phyloP scores from a whole-genome alignment of 805 yeast species.

The Candida boidinii region DNA sequence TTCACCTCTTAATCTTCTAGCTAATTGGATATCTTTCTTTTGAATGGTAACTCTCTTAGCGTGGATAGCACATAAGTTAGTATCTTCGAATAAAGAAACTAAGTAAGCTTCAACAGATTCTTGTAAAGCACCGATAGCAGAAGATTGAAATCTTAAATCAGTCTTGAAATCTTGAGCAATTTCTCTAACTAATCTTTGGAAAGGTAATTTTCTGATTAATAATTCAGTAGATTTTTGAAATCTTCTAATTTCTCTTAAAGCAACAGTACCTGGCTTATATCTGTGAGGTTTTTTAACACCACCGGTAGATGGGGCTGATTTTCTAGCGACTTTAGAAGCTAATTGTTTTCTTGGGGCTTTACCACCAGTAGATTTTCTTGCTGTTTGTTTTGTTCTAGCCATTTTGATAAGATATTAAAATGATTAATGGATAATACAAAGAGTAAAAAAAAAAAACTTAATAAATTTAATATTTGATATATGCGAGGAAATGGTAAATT shows the following conservation, averaged over 20 bases:
- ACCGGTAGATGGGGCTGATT: constrained; percentile 85
- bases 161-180: constrained; percentile 92
- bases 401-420: constrained; percentile 27
- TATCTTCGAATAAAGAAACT: constrained; percentile 93
- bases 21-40: constrained; percentile 96
- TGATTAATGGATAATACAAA: background rate
- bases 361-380: constrained; percentile 94
- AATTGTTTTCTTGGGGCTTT: constrained; percentile 92
- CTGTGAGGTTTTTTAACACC: constrained; percentile 95
- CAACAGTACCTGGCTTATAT: constrained; percentile 96
- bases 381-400: constrained; percentile 94
- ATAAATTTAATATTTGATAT: background rate
- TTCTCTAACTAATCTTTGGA: constrained; percentile 95
- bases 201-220: constrained; percentile 91
- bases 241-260: constrained; percentile 94
- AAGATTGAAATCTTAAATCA: constrained; percentile 92
- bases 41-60: constrained; percentile 98
- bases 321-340: constrained; percentile 90
- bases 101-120: constrained; percentile 98
- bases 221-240: constrained; percentile 95
- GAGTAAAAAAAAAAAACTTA: background rate
- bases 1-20: constrained; percentile 97
- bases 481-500: background rate
- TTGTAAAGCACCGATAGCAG: constrained; percentile 96
- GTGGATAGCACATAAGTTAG: constrained; percentile 96